Conservation (phyloP, 1,284 basidiomycete genomes). For the Heterobasidion occidentale region DNA sequence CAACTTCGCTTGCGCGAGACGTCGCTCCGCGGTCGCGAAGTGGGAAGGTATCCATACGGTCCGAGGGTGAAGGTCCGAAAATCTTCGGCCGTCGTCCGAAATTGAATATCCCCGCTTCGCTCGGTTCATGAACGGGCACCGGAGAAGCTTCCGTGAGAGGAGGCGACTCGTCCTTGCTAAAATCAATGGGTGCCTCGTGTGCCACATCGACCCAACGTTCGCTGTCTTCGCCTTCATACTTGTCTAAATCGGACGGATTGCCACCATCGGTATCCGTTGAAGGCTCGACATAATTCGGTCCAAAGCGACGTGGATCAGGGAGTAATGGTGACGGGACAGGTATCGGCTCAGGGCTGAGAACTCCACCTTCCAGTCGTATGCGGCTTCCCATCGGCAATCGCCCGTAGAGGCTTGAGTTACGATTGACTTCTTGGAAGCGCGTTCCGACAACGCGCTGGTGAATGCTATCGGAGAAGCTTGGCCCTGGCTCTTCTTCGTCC, state of each 20-base stretch:
- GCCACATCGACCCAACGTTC: constrained; percentile 46
- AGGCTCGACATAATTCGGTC: constrained; percentile 42
- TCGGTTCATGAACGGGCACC: not conserved
- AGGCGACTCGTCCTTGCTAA: constrained; percentile 13
- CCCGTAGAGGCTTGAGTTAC: constrained; percentile 47
- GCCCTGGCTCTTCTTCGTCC: constrained; percentile 24
- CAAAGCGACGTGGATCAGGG: constrained; percentile 43
- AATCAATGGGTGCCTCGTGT: constrained; percentile 29
- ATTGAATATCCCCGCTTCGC: constrained; percentile 1
- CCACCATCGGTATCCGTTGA: constrained; percentile 28
- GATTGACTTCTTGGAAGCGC: constrained; percentile 64
- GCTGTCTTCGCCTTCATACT: constrained; percentile 12
- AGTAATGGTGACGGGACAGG: constrained; percentile 20
- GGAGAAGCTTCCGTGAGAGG: not conserved
- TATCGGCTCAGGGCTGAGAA: constrained; percentile 4
- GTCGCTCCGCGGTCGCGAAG: constrained; percentile 27
- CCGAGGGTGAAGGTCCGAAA: constrained; percentile 20
- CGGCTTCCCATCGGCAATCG: constrained; percentile 57
- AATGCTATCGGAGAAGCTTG: constrained; percentile 50
- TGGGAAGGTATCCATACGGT: constrained; percentile 58
- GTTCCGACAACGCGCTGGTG: constrained; percentile 56
- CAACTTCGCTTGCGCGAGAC: constrained; percentile 22
- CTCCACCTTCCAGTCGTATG: constrained; percentile 24
- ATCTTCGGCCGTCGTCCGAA: constrained; percentile 13
- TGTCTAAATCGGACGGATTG: constrained; percentile 12